Conservation (phyloP, 2,329 filamentous ascomycete species). For the Fusarium sp. region DNA sequence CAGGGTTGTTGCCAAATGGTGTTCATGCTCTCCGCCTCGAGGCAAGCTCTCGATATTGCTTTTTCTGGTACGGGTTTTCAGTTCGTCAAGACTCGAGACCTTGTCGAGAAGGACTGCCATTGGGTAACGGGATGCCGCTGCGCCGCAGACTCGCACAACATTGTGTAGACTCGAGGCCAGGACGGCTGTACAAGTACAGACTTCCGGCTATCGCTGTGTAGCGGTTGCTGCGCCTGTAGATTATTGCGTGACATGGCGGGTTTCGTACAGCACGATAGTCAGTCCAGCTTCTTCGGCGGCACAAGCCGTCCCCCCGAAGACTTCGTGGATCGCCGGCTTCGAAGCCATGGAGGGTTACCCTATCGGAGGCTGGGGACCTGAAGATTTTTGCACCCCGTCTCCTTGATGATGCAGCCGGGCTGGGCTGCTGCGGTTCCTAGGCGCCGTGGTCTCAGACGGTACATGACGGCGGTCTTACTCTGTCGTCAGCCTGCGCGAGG, state of each 20-base stretch:
- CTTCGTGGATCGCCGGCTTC: slow-evolving; percentile 2
- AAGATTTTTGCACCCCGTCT: slow-evolving; percentile 1
- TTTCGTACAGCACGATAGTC: not conserved
- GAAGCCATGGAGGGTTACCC: slow-evolving; percentile 9
- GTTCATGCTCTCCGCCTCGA: slow-evolving; percentile 10
- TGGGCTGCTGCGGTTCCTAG: slow-evolving; percentile 15
- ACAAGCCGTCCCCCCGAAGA: slow-evolving; percentile 11
- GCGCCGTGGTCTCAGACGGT: slow-evolving; percentile 28
- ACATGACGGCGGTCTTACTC: slow-evolving; percentile 9
- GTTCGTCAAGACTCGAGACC: slow-evolving; percentile 20
- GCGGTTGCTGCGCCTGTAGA: slow-evolving; percentile 5
- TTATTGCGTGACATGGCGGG: slow-evolving; percentile 10
- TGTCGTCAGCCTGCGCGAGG: not conserved
- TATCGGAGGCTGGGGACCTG: slow-evolving; percentile 11
- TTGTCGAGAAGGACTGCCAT: slow-evolving; percentile 7
- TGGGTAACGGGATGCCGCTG: slow-evolving; percentile 12
- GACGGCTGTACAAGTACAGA: slow-evolving; percentile 10
- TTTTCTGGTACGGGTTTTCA: slow-evolving; percentile 6
- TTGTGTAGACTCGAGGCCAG: slow-evolving; percentile 7
- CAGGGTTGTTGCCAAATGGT: slow-evolving; percentile 12
- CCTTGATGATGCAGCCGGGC: slow-evolving; percentile 1
- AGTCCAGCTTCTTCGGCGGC: slow-evolving; percentile 10
- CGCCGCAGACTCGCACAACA: slow-evolving; percentile 25
- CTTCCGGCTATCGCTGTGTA: slow-evolving; percentile 7
- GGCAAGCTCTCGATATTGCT: slow-evolving; percentile 6